Evolutionary conservation across 805 yeast species (phyloP), one percentile per base, ranked within the genome.

Genomic region (Candida coleopterorum): DNA sequence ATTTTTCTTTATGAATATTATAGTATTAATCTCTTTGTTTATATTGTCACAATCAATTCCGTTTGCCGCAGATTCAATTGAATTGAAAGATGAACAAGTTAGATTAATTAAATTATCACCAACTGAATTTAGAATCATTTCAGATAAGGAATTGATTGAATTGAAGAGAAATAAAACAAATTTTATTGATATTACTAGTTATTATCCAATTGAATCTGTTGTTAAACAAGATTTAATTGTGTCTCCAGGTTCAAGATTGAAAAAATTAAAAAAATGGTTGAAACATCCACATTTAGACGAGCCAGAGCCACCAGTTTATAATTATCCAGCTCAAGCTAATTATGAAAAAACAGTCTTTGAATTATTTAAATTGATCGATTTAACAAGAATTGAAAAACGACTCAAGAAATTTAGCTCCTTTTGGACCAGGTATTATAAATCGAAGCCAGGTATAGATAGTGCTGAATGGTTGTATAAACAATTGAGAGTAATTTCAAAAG

Each of bases 341-440:
- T 60, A 73, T 44, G 39, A 42, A 4, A 49, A 66, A 3, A 44
- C 56, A 6, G 75, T 84, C 9, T 42, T 53, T 1, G 46, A 57
- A 4, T 52, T 81, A 28, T 50, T 70, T 29, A 47, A 53, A 4
- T 40, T 64, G 3, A 74, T 85, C 36, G 68, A 73, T 42, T 58
- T 58, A 36, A 61, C 56, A 9, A 53, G 58, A 24, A 70, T 83
- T 60, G 61, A 73, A 48, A 58, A 60, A 18, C 74, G 74, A 46
- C 67, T 86, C 56, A 74, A 76, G 16, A 59, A 70, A 33, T 78
- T 85, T 52, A 66, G 88, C 5, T 72, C 82, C 27, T 86, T 85
- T 55, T 75, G 65, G 59, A 80, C 87, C 15, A 71, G 96, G 37
- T 84, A 81, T 55, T 85, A 85, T 61, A 79, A 81, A 53, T 74